Evolutionary conservation across 805 yeast genomes (phyloP).

Genomic region (Metschnikowia corniflorae): DNA sequence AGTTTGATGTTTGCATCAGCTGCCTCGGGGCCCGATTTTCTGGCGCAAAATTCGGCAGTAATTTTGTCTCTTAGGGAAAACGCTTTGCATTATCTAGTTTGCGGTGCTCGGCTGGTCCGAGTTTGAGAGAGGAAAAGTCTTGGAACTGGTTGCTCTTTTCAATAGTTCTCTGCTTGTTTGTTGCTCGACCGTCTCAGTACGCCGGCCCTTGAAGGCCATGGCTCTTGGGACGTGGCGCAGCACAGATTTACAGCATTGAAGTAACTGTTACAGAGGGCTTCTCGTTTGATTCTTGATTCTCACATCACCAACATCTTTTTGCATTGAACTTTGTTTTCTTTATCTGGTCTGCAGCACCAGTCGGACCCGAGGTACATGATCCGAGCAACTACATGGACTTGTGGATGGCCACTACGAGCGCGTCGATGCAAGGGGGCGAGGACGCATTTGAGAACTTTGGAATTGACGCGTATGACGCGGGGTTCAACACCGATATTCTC

Average conservation of each 20-base stretch:
- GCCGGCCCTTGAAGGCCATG: slow-evolving; percentile 8
- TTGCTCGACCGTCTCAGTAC: background rate
- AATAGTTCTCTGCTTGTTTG: slow-evolving; percentile 31
- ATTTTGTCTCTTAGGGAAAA: slow-evolving; percentile 29
- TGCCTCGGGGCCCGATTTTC: slow-evolving; percentile 25
- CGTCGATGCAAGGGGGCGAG: slow-evolving; percentile 8
- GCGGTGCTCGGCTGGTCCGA: slow-evolving; percentile 10
- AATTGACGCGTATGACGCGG: slow-evolving; percentile 3
- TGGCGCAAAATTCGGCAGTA: slow-evolving; percentile 48
- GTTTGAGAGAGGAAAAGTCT: too few relatives aligned
- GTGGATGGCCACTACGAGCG: slow-evolving; percentile 8
- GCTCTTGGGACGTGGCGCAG: slow-evolving; percentile 14
- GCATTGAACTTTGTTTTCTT: slow-evolving; percentile 2
- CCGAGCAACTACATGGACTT: slow-evolving; percentile 8
- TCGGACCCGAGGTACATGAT: slow-evolving; percentile 30
- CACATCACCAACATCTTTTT: background rate
- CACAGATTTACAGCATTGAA: slow-evolving; percentile 31
- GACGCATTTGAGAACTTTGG: slow-evolving; percentile 9
- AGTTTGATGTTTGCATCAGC: slow-evolving; percentile 14
- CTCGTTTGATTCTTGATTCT: background rate
- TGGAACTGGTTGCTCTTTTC: too few relatives aligned
- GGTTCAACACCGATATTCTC: slow-evolving; percentile 17
- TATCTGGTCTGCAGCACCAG: slow-evolving; percentile 40
- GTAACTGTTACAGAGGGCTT: slow-evolving; percentile 20
- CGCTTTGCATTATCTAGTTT: background rate